Evolutionary conservation across 768 basidiomycete species (phyloP).

Genomic region (Vararia minispora): DNA sequence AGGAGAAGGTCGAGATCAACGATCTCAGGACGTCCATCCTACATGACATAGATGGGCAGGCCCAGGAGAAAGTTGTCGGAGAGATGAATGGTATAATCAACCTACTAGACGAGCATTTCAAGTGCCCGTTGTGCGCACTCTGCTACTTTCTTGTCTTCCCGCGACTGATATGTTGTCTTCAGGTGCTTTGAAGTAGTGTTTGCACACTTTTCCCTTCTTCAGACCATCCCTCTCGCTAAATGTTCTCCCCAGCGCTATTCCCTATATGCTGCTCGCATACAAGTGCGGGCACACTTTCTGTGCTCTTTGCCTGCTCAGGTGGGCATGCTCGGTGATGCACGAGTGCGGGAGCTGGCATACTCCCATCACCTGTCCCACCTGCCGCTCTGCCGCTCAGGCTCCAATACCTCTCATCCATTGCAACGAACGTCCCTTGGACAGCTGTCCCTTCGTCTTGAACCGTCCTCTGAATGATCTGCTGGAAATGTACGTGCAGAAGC

Average conservation of each 20-base stretch:
- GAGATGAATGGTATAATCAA: no score
- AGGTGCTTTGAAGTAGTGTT: conserved; percentile 58
- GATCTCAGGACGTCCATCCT: no score
- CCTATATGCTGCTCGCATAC: conserved; percentile 41
- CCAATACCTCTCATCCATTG: conserved; percentile 39
- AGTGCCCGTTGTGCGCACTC: conserved; percentile 46
- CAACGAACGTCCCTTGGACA: conserved; percentile 33
- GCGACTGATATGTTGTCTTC: background rate
- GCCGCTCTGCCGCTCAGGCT: conserved; percentile 39
- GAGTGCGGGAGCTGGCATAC: conserved; percentile 61
- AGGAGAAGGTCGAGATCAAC: conserved; percentile 16
- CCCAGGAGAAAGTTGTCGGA: no score
- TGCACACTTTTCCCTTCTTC: conserved; percentile 7
- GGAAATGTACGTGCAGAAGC: no score
- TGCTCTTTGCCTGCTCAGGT: conserved; percentile 52
- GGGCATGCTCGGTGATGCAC: conserved; percentile 61
- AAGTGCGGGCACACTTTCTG: conserved; percentile 63
- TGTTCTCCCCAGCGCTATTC: conserved; percentile 30
- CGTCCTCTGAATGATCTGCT: conserved; percentile 41
- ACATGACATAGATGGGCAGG: no score
- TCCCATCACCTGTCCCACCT: conserved; percentile 55
- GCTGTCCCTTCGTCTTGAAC: conserved; percentile 57
- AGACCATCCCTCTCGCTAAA: background rate
- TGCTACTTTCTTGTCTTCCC: background rate
- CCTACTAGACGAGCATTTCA: conserved; percentile 51